These are phyloP conservation scores for Protomyces arabidopsidicola DNA, from an alignment of 1,139 yeast species.

Conservation along the genomic window DNA sequence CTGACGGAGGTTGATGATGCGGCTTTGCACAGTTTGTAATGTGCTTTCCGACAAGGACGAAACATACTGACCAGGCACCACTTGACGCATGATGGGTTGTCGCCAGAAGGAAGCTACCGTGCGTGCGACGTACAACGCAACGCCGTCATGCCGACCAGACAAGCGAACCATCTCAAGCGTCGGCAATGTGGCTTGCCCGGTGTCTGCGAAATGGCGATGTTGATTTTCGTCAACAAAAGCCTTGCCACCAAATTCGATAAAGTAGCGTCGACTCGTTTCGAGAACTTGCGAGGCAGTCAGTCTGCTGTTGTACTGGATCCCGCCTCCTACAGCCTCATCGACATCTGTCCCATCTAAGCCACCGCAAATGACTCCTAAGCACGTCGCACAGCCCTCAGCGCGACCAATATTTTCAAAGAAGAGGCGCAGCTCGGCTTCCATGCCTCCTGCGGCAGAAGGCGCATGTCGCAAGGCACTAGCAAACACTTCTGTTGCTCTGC, in stretches of 20 bases:
- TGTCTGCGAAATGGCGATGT: conserved; percentile 28
- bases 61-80: conserved; percentile 13
- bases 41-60: conserved; percentile 9
- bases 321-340: conserved; percentile 20
- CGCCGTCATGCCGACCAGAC: conserved; percentile 88
- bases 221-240: conserved; percentile 41
- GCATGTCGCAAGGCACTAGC: conserved; percentile 29
- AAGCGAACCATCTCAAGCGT: conserved; percentile 67
- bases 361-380: conserved; percentile 69
- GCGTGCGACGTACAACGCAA: conserved; percentile 74
- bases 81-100: conserved; percentile 56
- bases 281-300: conserved; percentile 30
- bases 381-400: conserved; percentile 79
- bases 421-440: conserved; percentile 38
- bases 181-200: conserved; percentile 18
- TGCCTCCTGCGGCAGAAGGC: conserved; percentile 24
- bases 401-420: conserved; percentile 57
- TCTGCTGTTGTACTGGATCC: background rate
- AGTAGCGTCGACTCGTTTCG: conserved; percentile 51
- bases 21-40: conserved; percentile 21
- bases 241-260: conserved; percentile 50
- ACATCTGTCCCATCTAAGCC: conserved; percentile 41
- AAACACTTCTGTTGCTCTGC: conserved; percentile 64
- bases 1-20: conserved; percentile 35
- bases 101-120: conserved; percentile 76